These are phyloP conservation scores for Candida awuae DNA, from an alignment of 805 yeast species.

Conservation along the genomic window DNA sequence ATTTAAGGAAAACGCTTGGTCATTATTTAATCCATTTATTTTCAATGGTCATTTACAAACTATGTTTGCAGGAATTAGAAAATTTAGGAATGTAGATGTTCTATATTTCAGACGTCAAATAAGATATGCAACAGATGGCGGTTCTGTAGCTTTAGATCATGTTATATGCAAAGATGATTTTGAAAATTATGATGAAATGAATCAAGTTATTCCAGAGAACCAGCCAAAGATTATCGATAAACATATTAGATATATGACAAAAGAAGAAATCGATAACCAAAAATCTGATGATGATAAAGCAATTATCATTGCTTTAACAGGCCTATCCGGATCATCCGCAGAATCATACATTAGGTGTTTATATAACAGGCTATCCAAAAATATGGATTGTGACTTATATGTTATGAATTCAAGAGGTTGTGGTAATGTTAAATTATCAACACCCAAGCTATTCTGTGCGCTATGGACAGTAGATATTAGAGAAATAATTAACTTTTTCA, in stretches of 20 bases:
- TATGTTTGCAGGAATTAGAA: constrained; percentile 50
- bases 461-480: constrained; percentile 65
- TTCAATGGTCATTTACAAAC: constrained; percentile 77
- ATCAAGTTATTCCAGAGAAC: constrained; percentile 29
- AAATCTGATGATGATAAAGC: constrained; percentile 38
- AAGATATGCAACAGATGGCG: constrained; percentile 53
- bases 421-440: constrained; percentile 56
- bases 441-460: constrained; percentile 64
- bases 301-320: constrained; percentile 60
- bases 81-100: constrained; percentile 41
- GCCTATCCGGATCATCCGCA: constrained; percentile 80
- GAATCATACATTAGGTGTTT: constrained; percentile 66
- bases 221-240: constrained; percentile 35
- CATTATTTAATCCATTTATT: constrained; percentile 54
- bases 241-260: constrained; percentile 45
- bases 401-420: constrained; percentile 76
- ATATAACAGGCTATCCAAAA: constrained; percentile 31
- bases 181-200: constrained; percentile 14
- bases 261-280: constrained; percentile 34
- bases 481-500: constrained; percentile 44
- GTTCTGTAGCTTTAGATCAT: constrained; percentile 69
- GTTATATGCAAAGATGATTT: constrained; percentile 37
- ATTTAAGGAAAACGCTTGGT: constrained; percentile 38
- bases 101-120: constrained; percentile 72
- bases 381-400: constrained; percentile 47